Evolutionary conservation across 331 rosid genomes (phyloP), one percentile per base, ranked within the genome.

Genomic region (Rhamnella rubrinervis): DNA sequence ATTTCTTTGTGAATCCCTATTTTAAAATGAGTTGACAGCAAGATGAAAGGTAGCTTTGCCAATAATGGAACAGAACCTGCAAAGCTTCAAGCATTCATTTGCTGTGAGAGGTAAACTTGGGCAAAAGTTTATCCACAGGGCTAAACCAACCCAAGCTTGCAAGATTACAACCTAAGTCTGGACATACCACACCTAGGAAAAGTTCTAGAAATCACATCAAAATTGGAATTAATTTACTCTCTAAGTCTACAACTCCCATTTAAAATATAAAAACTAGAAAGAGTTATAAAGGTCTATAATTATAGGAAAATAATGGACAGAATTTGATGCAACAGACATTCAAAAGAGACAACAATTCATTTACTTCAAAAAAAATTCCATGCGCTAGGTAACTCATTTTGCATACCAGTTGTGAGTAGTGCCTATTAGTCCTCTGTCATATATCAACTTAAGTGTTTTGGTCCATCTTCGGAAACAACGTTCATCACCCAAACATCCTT

Each of bases 401-500:
- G 65, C 78, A 49, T 85, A 92, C 96, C 90, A 92, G 84, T 75
- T 85, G 74, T 91, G 97, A 67, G 77, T 58, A 7, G 88, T 35
- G 79, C 97, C 97, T 37, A 91, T 80, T 35, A 91, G 88, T 72
- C 97, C 97, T 86, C 97, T 82, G 75, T 91, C 97, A 61, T 87
- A 87, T 58, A 92, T 65, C 73, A 92, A 63, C 91, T 92, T 92
- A 4, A 89, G 95, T 23, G 93, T 87, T 81, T 89, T 31, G 79
- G 86, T 77, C 97, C 95, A 71, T 89, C 93, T 56, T 84, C 83
- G 16, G 95, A 85, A 17, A 89, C 92, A 60, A 85, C 96, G 67
- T 89, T 92, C 97, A 92, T 89, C 79, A 85, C 97, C 97, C 97
- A 92, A 62, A 89, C 96, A 76, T 85, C 74, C 78, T 89, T 92